These are phyloP conservation scores for Phycomyces blakesleeanus DNA, from an alignment of 192 early-diverging fungal species.

Conservation along the genomic window DNA sequence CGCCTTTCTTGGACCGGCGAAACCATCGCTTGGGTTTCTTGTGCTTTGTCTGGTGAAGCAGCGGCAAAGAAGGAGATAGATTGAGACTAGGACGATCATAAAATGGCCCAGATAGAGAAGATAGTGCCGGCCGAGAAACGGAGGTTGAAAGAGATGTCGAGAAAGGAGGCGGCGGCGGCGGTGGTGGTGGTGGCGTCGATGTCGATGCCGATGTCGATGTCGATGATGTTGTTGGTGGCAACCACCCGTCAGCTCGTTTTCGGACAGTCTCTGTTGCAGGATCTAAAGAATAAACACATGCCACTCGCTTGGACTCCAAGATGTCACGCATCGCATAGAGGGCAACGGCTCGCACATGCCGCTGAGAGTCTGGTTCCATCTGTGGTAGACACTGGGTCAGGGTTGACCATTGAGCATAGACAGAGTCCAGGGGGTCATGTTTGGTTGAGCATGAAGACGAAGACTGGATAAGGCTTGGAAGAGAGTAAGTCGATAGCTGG, in stretches of 20 bases:
- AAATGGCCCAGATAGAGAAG: not conserved
- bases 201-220: too few species aligned
- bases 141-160: not conserved
- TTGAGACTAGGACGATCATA: not conserved
- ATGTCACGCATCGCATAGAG: not conserved
- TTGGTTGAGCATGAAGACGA: not conserved
- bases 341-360: not conserved
- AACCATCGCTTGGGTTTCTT: constrained; percentile 2
- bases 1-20: not conserved
- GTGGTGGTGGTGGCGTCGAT: not conserved
- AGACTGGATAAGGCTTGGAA: not conserved
- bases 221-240: not conserved
- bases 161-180: not conserved
- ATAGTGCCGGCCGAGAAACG: too few species aligned
- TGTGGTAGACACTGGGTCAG: not conserved
- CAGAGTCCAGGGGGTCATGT: not conserved
- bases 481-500: not conserved
- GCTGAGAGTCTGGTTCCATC: not conserved
- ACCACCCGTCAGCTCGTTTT: not conserved
- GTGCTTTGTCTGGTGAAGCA: not conserved
- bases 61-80: not conserved
- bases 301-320: not conserved
- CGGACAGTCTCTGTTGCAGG: not conserved
- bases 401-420: not conserved
- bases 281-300: not conserved